Percentiles rank a stretch among this genome's conserved stretches.
phyloP scores from a whole-genome alignment of 1,284 basidiomycete species.

The Cutaneotrichosporon sp. region DNA sequence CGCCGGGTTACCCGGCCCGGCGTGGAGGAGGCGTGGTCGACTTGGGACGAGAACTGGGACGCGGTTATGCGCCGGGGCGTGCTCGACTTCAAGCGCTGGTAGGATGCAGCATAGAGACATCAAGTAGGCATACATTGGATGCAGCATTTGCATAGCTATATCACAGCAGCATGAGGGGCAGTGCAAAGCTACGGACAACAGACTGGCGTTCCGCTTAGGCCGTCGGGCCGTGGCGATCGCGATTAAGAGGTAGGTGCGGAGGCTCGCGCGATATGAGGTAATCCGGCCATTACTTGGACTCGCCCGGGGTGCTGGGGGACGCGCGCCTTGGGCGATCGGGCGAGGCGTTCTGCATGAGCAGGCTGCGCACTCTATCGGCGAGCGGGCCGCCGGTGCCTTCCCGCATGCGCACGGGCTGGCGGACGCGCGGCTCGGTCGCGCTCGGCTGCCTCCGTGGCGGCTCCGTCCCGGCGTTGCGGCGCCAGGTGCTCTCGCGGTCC shows the following conservation, averaged over 20 bases:
- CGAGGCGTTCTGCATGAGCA: conserved; percentile 36
- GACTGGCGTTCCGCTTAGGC: not conserved
- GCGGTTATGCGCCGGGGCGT: conserved; percentile 56
- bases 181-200: not conserved
- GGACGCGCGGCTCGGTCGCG: conserved; percentile 26
- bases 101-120: conserved; percentile 1
- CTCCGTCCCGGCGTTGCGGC: not conserved
- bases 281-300: not conserved
- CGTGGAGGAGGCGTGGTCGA: conserved; percentile 60
- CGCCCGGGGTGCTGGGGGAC: not conserved
- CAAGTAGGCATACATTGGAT: conserved; percentile 6
- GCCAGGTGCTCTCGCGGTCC: not conserved
- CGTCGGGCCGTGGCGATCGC: not conserved
- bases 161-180: not conserved
- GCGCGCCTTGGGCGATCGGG: conserved; percentile 3
- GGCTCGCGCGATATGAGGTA: not conserved
- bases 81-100: conserved; percentile 19
- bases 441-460: conserved; percentile 2
- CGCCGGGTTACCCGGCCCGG: conserved; percentile 23
- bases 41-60: conserved; percentile 85
- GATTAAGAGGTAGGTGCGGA: not conserved
- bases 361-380: conserved; percentile 34
- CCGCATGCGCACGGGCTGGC: conserved; percentile 37
- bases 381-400: conserved; percentile 28
- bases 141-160: conserved; percentile 12